These are phyloP conservation scores for Wickerhamiella galacta DNA, from an alignment of 805 yeast species.

Conservation along the genomic window DNA sequence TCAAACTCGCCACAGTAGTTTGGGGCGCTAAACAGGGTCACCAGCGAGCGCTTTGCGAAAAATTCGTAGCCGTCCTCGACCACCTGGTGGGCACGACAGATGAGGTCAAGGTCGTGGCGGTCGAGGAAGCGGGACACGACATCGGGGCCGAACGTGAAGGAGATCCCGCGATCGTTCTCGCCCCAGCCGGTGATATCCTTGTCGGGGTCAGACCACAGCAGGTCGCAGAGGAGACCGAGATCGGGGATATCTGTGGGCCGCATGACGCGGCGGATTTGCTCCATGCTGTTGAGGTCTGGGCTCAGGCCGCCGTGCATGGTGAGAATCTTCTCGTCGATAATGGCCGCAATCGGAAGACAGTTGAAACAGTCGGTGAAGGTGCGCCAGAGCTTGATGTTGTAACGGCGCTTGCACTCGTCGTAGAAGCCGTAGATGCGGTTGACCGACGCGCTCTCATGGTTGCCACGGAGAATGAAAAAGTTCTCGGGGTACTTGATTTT, in stretches of 20 bases:
- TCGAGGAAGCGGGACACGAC: constrained; percentile 92
- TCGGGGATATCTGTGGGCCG: constrained; percentile 99
- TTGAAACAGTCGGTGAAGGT: constrained; percentile 97
- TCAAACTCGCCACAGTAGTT: constrained; percentile 98
- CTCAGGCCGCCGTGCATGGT: constrained; percentile 98
- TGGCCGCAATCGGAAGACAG: constrained; percentile 96
- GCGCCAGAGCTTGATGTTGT: constrained; percentile 96
- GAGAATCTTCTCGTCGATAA: constrained; percentile 92
- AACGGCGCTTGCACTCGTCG: constrained; percentile 94
- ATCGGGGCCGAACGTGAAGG: constrained; percentile 99
- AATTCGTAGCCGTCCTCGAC: constrained; percentile 98
- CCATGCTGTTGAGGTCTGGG: constrained; percentile 95
- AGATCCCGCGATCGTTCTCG: constrained; percentile 97
- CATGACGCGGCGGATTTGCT: constrained; percentile 96
- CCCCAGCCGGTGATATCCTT: constrained; percentile 98
- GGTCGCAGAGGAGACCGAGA: constrained; percentile 88
- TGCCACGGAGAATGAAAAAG: constrained; percentile 91
- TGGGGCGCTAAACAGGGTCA: constrained; percentile 90
- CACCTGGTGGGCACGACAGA: constrained; percentile 97
- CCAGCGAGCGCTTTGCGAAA: constrained; percentile 88
- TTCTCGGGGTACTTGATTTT: constrained; percentile 97
- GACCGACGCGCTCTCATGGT: constrained; percentile 96
- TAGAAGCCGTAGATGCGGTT: constrained; percentile 96
- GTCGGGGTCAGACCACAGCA: constrained; percentile 97
- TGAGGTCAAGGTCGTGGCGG: constrained; percentile 94